A percentile compares a stretch with the other conserved stretches of the same genome.
Evolutionary conservation across 2,329 filamentous ascomycete species (phyloP).

Genomic region (Leptographium flavum): DNA sequence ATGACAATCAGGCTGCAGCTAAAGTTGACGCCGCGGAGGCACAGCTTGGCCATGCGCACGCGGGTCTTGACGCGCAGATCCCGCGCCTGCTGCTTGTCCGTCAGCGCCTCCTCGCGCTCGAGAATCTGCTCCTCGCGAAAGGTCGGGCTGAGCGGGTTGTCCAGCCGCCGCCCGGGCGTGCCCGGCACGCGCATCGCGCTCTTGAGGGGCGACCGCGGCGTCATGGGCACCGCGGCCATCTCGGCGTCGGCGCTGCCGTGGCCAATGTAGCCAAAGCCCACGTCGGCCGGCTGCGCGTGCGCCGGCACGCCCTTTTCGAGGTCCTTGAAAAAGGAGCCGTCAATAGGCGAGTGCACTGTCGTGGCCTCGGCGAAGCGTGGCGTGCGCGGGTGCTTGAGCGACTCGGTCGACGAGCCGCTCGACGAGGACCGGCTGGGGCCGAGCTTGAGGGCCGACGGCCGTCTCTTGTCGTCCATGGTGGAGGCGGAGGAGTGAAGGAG

Average conservation of each 20-base stretch:
- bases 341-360: conserved; percentile 62
- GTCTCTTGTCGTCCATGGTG: conserved; percentile 35
- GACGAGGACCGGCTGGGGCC: conserved; percentile 33
- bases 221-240: conserved; percentile 46
- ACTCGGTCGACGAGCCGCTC: conserved; percentile 38
- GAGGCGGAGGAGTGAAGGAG: background rate
- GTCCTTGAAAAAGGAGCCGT: conserved; percentile 44
- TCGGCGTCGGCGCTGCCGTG: conserved; percentile 38
- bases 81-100: conserved; percentile 74
- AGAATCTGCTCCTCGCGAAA: conserved; percentile 78
- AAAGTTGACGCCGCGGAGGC: conserved; percentile 92
- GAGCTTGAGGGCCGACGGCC: conserved; percentile 41
- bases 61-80: conserved; percentile 86
- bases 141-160: conserved; percentile 77
- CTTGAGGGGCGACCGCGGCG: conserved; percentile 69
- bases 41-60: conserved; percentile 84
- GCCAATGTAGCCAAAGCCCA: conserved; percentile 85
- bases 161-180: conserved; percentile 56
- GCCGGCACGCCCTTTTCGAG: conserved; percentile 40
- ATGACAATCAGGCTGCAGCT: conserved; percentile 92
- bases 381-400: conserved; percentile 54
- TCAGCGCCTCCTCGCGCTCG: conserved; percentile 68
- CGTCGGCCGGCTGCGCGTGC: conserved; percentile 64
- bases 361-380: conserved; percentile 74
- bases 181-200: conserved; percentile 82